Evolutionary conservation across 2,329 filamentous ascomycete species (phyloP).

Genomic region (Sclerotinia borealis): DNA sequence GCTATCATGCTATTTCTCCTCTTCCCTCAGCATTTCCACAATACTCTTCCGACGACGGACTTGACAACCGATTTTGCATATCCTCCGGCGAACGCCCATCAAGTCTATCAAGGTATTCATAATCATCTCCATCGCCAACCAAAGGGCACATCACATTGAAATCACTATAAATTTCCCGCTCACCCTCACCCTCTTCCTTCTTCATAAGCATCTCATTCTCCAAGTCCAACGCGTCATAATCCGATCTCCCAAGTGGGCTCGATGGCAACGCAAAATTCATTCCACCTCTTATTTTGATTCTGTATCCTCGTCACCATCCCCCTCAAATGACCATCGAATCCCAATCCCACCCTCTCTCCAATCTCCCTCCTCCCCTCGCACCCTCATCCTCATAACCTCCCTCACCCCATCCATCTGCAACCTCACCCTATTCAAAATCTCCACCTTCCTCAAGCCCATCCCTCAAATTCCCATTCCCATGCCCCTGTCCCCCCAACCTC

Average conservation of each 20-base stretch:
- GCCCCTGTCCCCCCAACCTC: slow-evolving; percentile 35
- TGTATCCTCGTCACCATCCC: slow-evolving; percentile 22
- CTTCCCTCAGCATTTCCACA: slow-evolving; percentile 29
- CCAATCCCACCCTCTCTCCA: slow-evolving; percentile 5
- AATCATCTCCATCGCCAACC: slow-evolving; percentile 25
- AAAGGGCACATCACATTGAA: slow-evolving; percentile 32
- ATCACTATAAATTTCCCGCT: slow-evolving; percentile 30
- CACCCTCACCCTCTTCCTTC: slow-evolving; percentile 18
- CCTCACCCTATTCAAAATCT: slow-evolving; percentile 57
- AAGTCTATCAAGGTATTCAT: slow-evolving; percentile 31
- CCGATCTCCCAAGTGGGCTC: slow-evolving; percentile 32
- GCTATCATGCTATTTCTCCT: slow-evolving; percentile 24
- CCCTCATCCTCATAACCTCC: slow-evolving; percentile 24
- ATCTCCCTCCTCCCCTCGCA: slow-evolving; percentile 8
- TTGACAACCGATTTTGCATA: slow-evolving; percentile 25
- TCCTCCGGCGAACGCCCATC: slow-evolving; percentile 30
- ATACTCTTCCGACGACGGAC: slow-evolving; percentile 27
- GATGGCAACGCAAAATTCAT: slow-evolving; percentile 28
- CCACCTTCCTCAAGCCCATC: slow-evolving; percentile 53
- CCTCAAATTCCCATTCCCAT: neutral
- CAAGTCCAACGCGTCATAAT: slow-evolving; percentile 33
- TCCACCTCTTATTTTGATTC: slow-evolving; percentile 26
- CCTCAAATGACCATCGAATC: slow-evolving; percentile 15
- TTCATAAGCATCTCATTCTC: slow-evolving; percentile 27
- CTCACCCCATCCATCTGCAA: slow-evolving; percentile 37